A percentile compares a stretch with the other conserved stretches of the same genome.
These are phyloP conservation scores for Ogataea kodamae DNA, from an alignment of 805 yeast species.

Conservation along the genomic window DNA sequence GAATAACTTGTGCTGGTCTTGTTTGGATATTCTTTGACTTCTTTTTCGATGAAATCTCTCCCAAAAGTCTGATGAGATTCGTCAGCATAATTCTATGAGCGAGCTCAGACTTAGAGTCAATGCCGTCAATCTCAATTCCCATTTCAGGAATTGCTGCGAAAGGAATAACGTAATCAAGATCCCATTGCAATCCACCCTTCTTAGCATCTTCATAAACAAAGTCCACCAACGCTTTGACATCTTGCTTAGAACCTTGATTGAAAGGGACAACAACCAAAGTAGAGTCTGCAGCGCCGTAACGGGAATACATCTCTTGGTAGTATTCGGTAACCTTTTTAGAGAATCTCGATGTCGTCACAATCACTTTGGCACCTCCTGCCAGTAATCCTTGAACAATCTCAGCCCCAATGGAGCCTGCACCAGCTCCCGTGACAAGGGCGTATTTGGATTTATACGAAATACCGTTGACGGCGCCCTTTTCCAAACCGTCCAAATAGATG, in stretches of 20 bases:
- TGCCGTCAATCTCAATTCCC: slow-evolving; percentile 90
- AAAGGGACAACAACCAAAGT: slow-evolving; percentile 95
- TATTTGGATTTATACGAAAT: slow-evolving; percentile 82
- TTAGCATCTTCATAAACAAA: slow-evolving; percentile 81
- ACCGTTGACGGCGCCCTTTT: slow-evolving; percentile 92
- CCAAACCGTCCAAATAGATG: slow-evolving; percentile 82
- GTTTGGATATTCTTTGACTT: slow-evolving; percentile 74
- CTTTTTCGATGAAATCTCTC: slow-evolving; percentile 84
- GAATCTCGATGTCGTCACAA: slow-evolving; percentile 95
- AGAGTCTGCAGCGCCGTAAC: slow-evolving; percentile 90
- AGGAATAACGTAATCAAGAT: slow-evolving; percentile 91
- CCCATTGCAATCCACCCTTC: slow-evolving; percentile 96
- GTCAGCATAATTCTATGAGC: slow-evolving; percentile 99
- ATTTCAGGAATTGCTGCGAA: slow-evolving; percentile 99
- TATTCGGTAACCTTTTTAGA: slow-evolving; percentile 92
- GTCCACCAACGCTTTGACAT: slow-evolving; percentile 78
- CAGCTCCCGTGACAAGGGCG: slow-evolving; percentile 96
- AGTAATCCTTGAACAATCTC: slow-evolving; percentile 91
- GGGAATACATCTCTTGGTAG: slow-evolving; percentile 89
- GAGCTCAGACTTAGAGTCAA: slow-evolving; percentile 93
- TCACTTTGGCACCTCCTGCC: slow-evolving; percentile 96
- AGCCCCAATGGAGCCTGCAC: slow-evolving; percentile 98
- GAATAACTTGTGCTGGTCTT: slow-evolving; percentile 95
- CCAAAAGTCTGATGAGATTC: slow-evolving; percentile 87
- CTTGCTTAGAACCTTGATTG: slow-evolving; percentile 96